These are phyloP conservation scores for Talaromyces sp. DNA, from an alignment of 2,329 filamentous ascomycete genomes.

Conservation along the genomic window DNA sequence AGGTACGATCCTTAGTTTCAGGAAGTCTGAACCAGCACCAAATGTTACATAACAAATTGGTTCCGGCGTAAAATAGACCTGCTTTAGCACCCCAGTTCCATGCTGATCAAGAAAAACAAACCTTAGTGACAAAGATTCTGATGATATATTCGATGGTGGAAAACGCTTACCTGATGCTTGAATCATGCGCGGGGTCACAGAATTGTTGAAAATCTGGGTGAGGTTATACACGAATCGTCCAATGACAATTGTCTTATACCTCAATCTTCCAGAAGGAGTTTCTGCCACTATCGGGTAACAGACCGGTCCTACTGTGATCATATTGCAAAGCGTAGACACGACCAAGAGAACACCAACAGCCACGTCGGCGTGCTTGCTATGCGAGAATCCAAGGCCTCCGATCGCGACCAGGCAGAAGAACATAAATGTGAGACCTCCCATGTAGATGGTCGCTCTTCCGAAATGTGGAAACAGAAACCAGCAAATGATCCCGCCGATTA, in stretches of 20 bases:
- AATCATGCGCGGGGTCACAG: slow-evolving; percentile 86
- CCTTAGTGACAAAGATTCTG: background rate
- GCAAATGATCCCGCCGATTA: slow-evolving; percentile 40
- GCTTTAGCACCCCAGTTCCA: slow-evolving; percentile 88
- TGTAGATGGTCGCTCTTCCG: slow-evolving; percentile 42
- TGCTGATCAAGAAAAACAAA: slow-evolving; percentile 35
- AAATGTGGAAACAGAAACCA: slow-evolving; percentile 42
- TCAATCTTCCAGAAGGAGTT: slow-evolving; percentile 52
- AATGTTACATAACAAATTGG: slow-evolving; percentile 74
- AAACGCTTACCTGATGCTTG: slow-evolving; percentile 62
- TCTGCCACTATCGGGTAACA: slow-evolving; percentile 54
- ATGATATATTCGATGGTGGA: background rate
- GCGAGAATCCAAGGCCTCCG: slow-evolving; percentile 30
- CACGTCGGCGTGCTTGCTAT: slow-evolving; percentile 23
- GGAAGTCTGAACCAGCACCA: slow-evolving; percentile 80
- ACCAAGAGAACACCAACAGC: slow-evolving; percentile 46
- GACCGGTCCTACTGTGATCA: slow-evolving; percentile 53
- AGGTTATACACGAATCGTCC: slow-evolving; percentile 62
- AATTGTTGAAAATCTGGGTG: slow-evolving; percentile 74
- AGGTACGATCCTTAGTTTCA: slow-evolving; percentile 74
- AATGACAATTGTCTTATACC: slow-evolving; percentile 42
- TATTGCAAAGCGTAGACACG: slow-evolving; percentile 53
- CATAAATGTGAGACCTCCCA: slow-evolving; percentile 39
- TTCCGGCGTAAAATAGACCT: slow-evolving; percentile 82
- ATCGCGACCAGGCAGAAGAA: slow-evolving; percentile 37